Evolutionary conservation across 257 asterid genomes (phyloP).

Genomic region (Nicotiana tabacum): DNA sequence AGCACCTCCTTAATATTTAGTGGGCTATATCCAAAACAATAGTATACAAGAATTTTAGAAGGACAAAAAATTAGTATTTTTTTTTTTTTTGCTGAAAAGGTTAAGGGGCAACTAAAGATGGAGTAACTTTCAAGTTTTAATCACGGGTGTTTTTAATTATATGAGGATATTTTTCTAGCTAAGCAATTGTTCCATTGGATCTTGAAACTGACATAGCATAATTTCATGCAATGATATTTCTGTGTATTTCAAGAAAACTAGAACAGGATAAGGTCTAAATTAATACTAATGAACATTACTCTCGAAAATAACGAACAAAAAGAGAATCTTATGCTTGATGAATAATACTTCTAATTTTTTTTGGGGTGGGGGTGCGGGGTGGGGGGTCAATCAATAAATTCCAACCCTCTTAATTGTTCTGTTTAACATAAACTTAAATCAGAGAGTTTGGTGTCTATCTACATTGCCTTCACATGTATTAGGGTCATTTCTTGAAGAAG

Average conservation of each 20-base stretch:
- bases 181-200: slow-evolving; percentile 1
- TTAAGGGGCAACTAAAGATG: background rate
- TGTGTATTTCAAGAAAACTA: background rate
- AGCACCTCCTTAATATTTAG: background rate
- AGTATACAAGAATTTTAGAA: background rate
- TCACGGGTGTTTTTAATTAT: background rate
- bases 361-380: no score
- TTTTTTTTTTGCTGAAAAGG: background rate
- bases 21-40: background rate
- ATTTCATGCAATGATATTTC: background rate
- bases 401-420: background rate
- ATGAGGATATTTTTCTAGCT: background rate
- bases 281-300: background rate
- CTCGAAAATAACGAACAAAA: background rate
- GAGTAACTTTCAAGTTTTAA: background rate
- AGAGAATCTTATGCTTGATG: background rate
- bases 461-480: no score
- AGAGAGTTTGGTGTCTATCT: no score
- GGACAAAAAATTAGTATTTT: background rate
- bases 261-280: background rate
- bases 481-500: no score
- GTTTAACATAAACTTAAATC: background rate
- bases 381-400: background rate
- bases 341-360: background rate
- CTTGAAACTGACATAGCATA: background rate